phyloP scores from a whole-genome alignment of 306 rosid genomes.

The Arachis hypogaea region DNA sequence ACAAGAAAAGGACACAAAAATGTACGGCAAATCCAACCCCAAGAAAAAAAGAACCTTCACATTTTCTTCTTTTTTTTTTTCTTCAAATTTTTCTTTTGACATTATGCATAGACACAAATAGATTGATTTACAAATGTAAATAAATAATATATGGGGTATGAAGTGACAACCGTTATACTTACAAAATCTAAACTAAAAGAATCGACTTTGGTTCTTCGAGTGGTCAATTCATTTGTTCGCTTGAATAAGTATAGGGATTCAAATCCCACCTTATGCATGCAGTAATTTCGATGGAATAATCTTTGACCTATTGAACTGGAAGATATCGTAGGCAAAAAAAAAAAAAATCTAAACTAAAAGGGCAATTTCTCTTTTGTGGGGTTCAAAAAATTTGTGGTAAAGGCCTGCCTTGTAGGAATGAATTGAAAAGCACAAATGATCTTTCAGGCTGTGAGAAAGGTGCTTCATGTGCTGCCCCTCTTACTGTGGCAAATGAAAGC shows the following conservation, averaged over 20 bases:
- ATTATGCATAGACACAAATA: conserved; percentile 46
- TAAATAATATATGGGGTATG: conserved; percentile 27
- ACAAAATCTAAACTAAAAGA: conserved; percentile 44
- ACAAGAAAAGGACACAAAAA: conserved; percentile 35
- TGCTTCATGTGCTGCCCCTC: conserved; percentile 98
- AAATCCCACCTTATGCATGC: too few species aligned
- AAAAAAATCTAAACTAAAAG: conserved; percentile 21
- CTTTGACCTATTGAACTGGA: too few species aligned
- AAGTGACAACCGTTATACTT: conserved; percentile 47
- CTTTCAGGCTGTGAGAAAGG: conserved; percentile 98
- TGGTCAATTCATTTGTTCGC: too few species aligned
- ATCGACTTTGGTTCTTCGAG: not conserved
- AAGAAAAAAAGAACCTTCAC: conserved; percentile 11
- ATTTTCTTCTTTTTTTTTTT: not conserved
- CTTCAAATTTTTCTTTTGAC: conserved; percentile 34
- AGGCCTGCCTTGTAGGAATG: conserved; percentile 74
- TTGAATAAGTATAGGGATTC: too few species aligned
- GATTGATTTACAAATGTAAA: too few species aligned
- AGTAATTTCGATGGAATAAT: too few species aligned
- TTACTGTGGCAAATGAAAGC: conserved; percentile 89
- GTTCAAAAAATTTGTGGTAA: conserved; percentile 73
- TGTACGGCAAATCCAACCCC: conserved; percentile 27
- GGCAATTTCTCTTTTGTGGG: not conserved
- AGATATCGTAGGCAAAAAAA: too few species aligned
- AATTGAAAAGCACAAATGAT: conserved; percentile 81